Base-by-base conservation (phyloP, 202 grass and related monocot genomes). In the Elaeis oleifera region DNA sequence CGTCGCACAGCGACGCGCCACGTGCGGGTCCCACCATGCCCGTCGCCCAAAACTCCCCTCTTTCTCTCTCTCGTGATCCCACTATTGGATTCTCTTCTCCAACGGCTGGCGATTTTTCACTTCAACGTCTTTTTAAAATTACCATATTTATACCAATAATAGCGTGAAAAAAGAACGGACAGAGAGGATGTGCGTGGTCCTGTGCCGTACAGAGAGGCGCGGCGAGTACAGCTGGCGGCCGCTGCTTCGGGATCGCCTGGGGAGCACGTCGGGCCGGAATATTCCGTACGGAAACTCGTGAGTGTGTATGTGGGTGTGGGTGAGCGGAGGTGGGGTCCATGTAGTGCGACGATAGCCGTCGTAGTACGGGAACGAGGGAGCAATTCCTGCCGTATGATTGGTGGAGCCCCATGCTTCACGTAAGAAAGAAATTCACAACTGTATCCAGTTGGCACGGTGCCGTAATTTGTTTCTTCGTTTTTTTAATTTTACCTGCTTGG, bases 221-320 rank as follows among this genome's bases (percentile, higher is more conserved):
- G n/a, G 22, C 7, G 65, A 4, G 23, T 64, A 71, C 65, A 72
- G 61, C 73, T 77, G 73, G 73, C 73, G 50, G 60, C 49, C 49
- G 57, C 27, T 18, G 27, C 16, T 24, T 48, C 36, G 56, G 23
- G 1, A 61, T 57, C 48, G 11, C 32, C 50, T 24, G 1, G 5
- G 1, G 14, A 18, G 18, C 52, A n/a, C 55, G 52, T 59, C 53
- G 32, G 54, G 6, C 6, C 36, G 36, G 36, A 44, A 44, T 44
- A 44, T 44, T 11, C 36, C 36, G 36, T 44, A 44, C 36, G 36
- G 36, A 44, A 44, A 13, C 9, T 44, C 9, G 36, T 3, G 9
- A 13, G 36, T 44, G 36, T 9, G 36, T 44, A 31, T 6, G 28
- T 31, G 28, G 27, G 27, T 28, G 27, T 4, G 5, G 28, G 54